Evolutionary conservation across 164 flowering plant species (phyloP).

Genomic region (Tinospora cordifolia): DNA sequence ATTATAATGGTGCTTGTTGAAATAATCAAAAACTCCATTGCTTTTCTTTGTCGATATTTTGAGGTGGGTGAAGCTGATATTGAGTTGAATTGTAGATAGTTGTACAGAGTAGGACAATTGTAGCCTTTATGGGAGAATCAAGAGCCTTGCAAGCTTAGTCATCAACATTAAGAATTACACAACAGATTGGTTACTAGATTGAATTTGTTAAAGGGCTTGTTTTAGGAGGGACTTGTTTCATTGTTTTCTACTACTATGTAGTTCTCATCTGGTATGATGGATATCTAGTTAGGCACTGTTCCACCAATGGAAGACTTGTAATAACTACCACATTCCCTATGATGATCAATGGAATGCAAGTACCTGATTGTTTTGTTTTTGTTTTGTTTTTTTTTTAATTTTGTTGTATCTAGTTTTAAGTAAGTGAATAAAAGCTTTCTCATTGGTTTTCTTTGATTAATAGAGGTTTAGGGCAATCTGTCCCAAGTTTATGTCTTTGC

Average conservation of each 20-base stretch:
- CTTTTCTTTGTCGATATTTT: neutral
- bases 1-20: neutral
- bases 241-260: slow-evolving; percentile 90
- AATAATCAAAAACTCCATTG: neutral
- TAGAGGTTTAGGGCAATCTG: slow-evolving; percentile 86
- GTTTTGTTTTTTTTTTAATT: too few relatives aligned
- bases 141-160: slow-evolving; percentile 73
- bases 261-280: slow-evolving; percentile 98
- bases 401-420: neutral
- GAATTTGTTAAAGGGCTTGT: slow-evolving; percentile 90
- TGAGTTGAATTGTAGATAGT: slow-evolving; percentile 55
- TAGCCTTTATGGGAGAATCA: slow-evolving; percentile 84
- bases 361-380: slow-evolving; percentile 5
- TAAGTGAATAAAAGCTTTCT: neutral
- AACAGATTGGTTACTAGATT: slow-evolving; percentile 69
- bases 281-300: slow-evolving; percentile 74
- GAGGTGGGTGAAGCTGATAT: slow-evolving; percentile 17
- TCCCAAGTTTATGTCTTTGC: slow-evolving; percentile 90
- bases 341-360: slow-evolving; percentile 96
- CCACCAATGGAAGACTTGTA: slow-evolving; percentile 92
- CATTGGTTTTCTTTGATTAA: slow-evolving; percentile 10
- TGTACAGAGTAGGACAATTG: slow-evolving; percentile 77
- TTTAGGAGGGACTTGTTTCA: slow-evolving; percentile 86
- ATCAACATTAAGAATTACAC: slow-evolving; percentile 50
- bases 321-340: slow-evolving; percentile 93